phyloP scores from a whole-genome alignment of 1,284 basidiomycete species.

The Sparassis latifolia region DNA sequence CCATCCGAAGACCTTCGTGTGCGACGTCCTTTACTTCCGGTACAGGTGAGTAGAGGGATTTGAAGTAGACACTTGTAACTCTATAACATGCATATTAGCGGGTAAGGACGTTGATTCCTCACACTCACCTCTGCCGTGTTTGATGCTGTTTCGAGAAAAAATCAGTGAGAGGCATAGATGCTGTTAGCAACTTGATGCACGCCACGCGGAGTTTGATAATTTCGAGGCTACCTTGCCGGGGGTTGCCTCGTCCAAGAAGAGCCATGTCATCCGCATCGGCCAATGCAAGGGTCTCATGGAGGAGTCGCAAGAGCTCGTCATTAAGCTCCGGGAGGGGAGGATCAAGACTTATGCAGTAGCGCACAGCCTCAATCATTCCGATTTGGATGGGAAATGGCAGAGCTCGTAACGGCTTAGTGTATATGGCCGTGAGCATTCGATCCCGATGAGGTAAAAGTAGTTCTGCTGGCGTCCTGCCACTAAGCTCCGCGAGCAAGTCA shows the following conservation, averaged over 20 bases:
- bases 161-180: slow-evolving; percentile 92
- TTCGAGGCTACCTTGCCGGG: slow-evolving; percentile 79
- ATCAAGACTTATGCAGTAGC: slow-evolving; percentile 82
- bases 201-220: slow-evolving; percentile 92
- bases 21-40: slow-evolving; percentile 94
- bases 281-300: slow-evolving; percentile 92
- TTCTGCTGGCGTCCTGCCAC: slow-evolving; percentile 68
- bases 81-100: slow-evolving; percentile 31
- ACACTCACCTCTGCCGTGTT: slow-evolving; percentile 74
- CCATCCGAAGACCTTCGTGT: slow-evolving; percentile 88
- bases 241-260: slow-evolving; percentile 68
- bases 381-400: slow-evolving; percentile 96
- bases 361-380: slow-evolving; percentile 96
- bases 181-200: slow-evolving; percentile 89
- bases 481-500: slow-evolving; percentile 72
- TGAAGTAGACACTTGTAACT: slow-evolving; percentile 96
- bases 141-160: slow-evolving; percentile 82
- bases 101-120: neutral
- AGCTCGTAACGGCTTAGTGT: slow-evolving; percentile 94
- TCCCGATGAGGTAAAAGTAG: slow-evolving; percentile 84
- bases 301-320: slow-evolving; percentile 87
- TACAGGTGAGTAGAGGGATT: slow-evolving; percentile 93
- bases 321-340: slow-evolving; percentile 87
- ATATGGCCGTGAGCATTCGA: slow-evolving; percentile 85
- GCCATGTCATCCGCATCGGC: slow-evolving; percentile 93